phyloP scores from a whole-genome alignment of 148 eudicot species.

The Vaccinium vitisidaea region DNA sequence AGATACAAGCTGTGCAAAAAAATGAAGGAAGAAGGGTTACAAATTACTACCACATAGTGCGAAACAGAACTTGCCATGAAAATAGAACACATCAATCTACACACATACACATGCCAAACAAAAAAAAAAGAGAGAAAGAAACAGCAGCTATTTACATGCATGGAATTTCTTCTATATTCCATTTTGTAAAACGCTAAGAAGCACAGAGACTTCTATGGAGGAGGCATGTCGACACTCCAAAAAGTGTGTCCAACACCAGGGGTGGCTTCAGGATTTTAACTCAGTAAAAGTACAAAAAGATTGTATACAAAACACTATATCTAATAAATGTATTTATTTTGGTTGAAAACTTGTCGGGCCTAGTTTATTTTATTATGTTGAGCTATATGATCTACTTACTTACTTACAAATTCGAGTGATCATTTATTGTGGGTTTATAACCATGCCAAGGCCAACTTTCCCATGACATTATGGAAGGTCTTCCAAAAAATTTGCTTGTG shows the following conservation, averaged over 20 bases:
- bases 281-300: too few relatives aligned
- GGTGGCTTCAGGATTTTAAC: too few relatives aligned
- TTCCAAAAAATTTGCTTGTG: not conserved
- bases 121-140: not conserved
- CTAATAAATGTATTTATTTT: too few relatives aligned
- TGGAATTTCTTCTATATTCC: not conserved
- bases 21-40: not conserved
- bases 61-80: not conserved
- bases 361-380: too few relatives aligned
- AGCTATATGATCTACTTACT: too few relatives aligned
- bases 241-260: not conserved
- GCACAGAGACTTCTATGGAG: not conserved
- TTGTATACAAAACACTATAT: too few relatives aligned
- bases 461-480: not conserved
- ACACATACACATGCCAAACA: not conserved
- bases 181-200: not conserved
- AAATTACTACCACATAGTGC: not conserved
- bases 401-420: too few relatives aligned
- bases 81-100: not conserved
- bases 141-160: not conserved
- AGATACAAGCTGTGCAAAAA: conserved; percentile 41
- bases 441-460: not conserved
- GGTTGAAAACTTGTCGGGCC: too few relatives aligned
- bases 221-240: not conserved
- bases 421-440: too few relatives aligned